These are phyloP conservation scores for Hemileccinum impolitum DNA, from an alignment of 768 basidiomycete species.

Conservation along the genomic window DNA sequence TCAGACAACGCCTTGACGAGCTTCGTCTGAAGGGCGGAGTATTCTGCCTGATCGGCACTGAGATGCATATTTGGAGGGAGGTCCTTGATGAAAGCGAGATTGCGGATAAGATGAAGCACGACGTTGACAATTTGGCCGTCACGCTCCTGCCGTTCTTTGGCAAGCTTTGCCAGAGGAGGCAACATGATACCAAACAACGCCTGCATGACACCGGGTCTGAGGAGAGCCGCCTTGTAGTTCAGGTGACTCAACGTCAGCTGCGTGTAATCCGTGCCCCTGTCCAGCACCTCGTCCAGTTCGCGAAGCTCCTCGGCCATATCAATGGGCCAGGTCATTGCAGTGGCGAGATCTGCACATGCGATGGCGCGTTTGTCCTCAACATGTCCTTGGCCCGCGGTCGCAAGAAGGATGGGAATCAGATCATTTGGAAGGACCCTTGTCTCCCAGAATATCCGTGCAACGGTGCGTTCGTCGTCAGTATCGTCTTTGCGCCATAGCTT, in stretches of 20 bases:
- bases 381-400: conserved; percentile 72
- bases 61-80: conserved; percentile 64
- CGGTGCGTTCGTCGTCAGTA: conserved; percentile 92
- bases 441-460: conserved; percentile 90
- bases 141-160: conserved; percentile 67
- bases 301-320: conserved; percentile 92
- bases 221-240: conserved; percentile 77
- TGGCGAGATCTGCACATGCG: conserved; percentile 83
- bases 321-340: conserved; percentile 99
- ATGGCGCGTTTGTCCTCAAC: conserved; percentile 84
- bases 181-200: conserved; percentile 73
- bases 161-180: conserved; percentile 69
- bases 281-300: conserved; percentile 79
- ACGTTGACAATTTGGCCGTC: conserved; percentile 88
- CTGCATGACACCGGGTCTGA: conserved; percentile 64
- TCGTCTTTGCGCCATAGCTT: conserved; percentile 96
- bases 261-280: conserved; percentile 85
- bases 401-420: conserved; percentile 78
- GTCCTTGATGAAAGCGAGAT: conserved; percentile 93
- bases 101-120: conserved; percentile 84
- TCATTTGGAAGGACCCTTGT: conserved; percentile 85
- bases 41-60: conserved; percentile 77
- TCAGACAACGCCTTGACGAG: conserved; percentile 69
- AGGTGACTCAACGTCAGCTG: conserved; percentile 77
- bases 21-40: conserved; percentile 72